These are phyloP conservation scores for Strigomonas culicis DNA, from an alignment of 208 protist genomes.

Conservation along the genomic window DNA sequence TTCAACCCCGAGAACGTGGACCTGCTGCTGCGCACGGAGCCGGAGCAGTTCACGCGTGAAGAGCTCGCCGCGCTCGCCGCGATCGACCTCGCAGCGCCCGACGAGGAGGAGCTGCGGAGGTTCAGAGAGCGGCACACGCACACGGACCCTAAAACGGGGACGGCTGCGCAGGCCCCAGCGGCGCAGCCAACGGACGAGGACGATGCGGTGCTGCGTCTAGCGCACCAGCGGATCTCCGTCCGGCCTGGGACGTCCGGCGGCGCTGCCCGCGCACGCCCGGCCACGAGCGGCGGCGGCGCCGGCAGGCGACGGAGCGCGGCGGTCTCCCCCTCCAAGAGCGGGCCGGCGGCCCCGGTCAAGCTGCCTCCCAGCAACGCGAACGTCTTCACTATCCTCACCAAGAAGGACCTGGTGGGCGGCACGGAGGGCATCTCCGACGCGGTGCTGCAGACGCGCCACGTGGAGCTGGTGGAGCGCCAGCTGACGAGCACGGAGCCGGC, in stretches of 20 bases:
- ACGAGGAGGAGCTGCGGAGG: constrained; percentile 18
- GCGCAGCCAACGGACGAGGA: neutral
- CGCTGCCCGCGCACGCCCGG: neutral
- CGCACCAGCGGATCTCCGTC: neutral
- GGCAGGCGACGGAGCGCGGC: neutral
- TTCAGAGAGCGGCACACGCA: constrained; percentile 8
- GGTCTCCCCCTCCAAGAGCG: neutral
- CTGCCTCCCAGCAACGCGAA: neutral
- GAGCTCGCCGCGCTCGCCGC: constrained; percentile 45
- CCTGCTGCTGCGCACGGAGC: constrained; percentile 6
- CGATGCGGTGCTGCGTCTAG: neutral
- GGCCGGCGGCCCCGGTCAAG: neutral
- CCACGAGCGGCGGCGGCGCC: constrained; percentile 4
- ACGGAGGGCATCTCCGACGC: constrained; percentile 60
- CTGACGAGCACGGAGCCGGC: constrained; percentile 31
- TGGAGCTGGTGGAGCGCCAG: constrained; percentile 41
- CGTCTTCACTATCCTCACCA: constrained; percentile 32
- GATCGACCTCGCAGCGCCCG: constrained; percentile 39
- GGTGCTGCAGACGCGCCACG: constrained; percentile 38
- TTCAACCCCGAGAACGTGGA: constrained; percentile 14
- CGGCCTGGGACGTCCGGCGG: neutral
- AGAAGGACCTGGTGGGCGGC: constrained; percentile 39
- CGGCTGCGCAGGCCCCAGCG: neutral
- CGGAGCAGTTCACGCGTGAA: constrained; percentile 28
- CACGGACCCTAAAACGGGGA: neutral